Evolutionary conservation across 1,139 yeast genomes (phyloP), one percentile per base, ranked within the genome.

Genomic region (Diutina rugosa): DNA sequence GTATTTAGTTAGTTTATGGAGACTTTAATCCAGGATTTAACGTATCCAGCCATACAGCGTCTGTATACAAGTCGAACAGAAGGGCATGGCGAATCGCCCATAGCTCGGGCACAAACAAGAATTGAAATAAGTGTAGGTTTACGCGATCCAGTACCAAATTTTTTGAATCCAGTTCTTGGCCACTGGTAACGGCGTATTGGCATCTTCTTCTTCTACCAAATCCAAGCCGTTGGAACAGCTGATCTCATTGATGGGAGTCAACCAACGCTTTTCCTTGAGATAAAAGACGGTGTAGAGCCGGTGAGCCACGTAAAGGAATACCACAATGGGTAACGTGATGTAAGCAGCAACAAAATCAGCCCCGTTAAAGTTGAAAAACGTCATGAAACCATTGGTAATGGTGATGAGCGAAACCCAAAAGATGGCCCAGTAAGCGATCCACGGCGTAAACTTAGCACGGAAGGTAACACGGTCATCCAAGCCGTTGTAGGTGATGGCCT

Each of bases 351-450:
- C 69, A 63, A 83, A 83, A 65, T 80, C 81, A 30, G 30, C 14
- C 10, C 35, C 51, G 55, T 75, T 82, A 61, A 72, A 73, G 51
- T 76, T 70, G 67, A 84, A 76, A 66, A 82, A 82, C 5, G 78
- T 82, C 1, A 77, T 80, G 63, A 79, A 82, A 46, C 87, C 87
- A 61, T 82, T 82, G 16, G 85, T 80, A 38, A 82, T 57, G n/a
- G 80, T 70, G 56, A 82, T 65, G 21, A 82, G 52, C 2, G 71
- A 58, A 58, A 80, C 72, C 60, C 80, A 72, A 35, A 70, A 60
- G 2, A 82, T 78, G 47, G 78, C 80, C 14, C 18, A 35, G 63
- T 73, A 80, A 8, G 84, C 74, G 49, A 78, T 76, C 61, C 68
- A 80, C 32, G 84, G 84, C 64, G 77, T 81, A 55, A 75, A 70